Evolutionary conservation across 768 basidiomycete genomes (phyloP).

Genomic region (Pilatotrama ljubarskyi): DNA sequence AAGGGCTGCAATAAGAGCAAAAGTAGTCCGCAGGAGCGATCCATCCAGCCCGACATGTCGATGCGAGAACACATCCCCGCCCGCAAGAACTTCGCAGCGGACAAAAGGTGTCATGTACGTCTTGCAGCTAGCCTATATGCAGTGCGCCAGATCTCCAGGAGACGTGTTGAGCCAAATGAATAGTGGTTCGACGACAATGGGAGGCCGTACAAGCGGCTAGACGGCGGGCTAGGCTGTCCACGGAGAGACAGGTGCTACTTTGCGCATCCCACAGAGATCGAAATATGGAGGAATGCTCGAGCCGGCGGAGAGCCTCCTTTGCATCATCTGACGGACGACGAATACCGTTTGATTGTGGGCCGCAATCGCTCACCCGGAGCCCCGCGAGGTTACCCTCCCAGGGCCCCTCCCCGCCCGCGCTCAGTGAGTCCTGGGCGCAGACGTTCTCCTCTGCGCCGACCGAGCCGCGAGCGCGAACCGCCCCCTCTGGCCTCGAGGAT

Average conservation of each 20-base stretch:
- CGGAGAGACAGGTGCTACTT: conserved; percentile 12
- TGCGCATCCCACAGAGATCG: conserved; percentile 16
- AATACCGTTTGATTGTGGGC: conserved; percentile 15
- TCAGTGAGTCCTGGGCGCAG: conserved; percentile 8
- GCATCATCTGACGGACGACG: conserved; percentile 17
- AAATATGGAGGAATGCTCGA: conserved; percentile 12
- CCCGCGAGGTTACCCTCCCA: neutral
- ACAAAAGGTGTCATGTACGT: conserved; percentile 21
- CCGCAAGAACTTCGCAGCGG: conserved; percentile 14
- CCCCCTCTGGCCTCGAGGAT: conserved; percentile 9
- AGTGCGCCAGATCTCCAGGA: neutral
- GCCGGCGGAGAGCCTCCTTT: conserved; percentile 15
- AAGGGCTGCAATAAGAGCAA: no score
- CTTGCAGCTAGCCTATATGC: neutral
- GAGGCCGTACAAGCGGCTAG: conserved; percentile 9
- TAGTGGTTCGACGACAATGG: conserved; percentile 21
- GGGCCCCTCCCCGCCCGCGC: conserved; percentile 3
- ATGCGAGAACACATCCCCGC: conserved; percentile 7
- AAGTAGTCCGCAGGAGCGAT: neutral
- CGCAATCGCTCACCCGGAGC: conserved; percentile 11
- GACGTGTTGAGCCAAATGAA: neutral
- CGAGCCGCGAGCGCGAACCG: conserved; percentile 9
- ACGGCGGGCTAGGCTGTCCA: conserved; percentile 16
- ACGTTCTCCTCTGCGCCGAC: neutral
- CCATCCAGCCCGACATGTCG: neutral